Conservation (phyloP, 176 grass and related monocot species). For the Aegilops longissima region DNA sequence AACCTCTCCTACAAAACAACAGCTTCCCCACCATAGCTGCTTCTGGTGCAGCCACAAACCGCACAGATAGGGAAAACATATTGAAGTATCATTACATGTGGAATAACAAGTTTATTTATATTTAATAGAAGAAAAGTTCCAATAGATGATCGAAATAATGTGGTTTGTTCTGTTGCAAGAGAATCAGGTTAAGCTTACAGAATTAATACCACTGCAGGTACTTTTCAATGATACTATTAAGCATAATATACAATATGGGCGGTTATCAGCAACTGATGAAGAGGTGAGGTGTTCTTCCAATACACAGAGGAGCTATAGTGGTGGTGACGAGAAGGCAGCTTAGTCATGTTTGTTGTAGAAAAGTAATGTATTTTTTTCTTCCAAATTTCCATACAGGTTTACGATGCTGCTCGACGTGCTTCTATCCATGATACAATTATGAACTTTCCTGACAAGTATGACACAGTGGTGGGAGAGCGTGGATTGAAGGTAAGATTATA, state of each 20-base stretch:
- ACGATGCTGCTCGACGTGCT: conserved; percentile 76
- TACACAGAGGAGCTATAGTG: conserved; percentile 25
- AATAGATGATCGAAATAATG: not conserved
- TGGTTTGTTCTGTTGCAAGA: conserved; percentile 6
- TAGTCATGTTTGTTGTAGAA: conserved; percentile 22
- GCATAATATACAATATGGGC: conserved; percentile 98
- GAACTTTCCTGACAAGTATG: conserved; percentile 90
- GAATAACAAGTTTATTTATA: conserved; percentile 13
- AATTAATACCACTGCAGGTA: conserved; percentile 58
- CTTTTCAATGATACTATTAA: conserved; percentile 99
- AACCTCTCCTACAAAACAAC: not conserved
- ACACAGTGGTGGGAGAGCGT: conserved; percentile 93
- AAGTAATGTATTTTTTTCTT: conserved; percentile 20
- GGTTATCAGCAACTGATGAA: conserved; percentile 85
- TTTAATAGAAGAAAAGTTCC: not conserved
- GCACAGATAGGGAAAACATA: conserved; percentile 14
- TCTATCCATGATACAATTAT: conserved; percentile 93
- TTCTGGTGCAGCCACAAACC: not conserved
- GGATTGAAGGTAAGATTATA: conserved; percentile 79
- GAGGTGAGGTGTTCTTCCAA: conserved; percentile 65
- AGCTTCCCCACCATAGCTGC: not conserved
- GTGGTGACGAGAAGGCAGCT: not conserved
- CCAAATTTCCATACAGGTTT: conserved; percentile 53
- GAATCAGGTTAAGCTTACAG: conserved; percentile 22
- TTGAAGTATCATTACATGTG: conserved; percentile 15